These are phyloP conservation scores for Suillus discolor DNA, from an alignment of 768 basidiomycete species.

Conservation along the genomic window DNA sequence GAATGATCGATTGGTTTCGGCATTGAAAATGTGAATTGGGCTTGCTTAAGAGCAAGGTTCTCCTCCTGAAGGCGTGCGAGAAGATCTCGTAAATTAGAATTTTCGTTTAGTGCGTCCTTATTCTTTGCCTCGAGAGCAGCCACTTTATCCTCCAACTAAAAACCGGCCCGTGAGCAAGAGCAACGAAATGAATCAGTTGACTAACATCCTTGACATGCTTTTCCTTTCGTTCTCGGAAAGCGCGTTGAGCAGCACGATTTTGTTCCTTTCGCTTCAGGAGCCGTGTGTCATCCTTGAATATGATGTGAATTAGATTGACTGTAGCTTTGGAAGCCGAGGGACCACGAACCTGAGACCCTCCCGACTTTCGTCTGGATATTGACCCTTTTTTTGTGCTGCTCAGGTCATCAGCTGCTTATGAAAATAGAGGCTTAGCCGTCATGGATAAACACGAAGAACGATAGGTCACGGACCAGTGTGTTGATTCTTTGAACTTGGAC, in stretches of 20 bases:
- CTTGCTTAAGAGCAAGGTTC: constrained; percentile 79
- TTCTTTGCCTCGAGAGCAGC: constrained; percentile 85
- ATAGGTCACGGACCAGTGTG: constrained; percentile 53
- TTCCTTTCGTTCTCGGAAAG: constrained; percentile 96
- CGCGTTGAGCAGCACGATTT: constrained; percentile 95
- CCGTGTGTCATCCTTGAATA: constrained; percentile 65
- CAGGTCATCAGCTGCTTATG: constrained; percentile 25
- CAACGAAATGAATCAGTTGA: constrained; percentile 18
- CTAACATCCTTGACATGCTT: constrained; percentile 95
- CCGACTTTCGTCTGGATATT: constrained; percentile 42
- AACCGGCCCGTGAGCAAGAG: background rate
- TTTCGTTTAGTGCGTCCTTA: constrained; percentile 70
- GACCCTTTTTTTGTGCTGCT: constrained; percentile 28
- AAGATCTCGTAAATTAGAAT: constrained; percentile 87
- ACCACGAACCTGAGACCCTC: constrained; percentile 37
- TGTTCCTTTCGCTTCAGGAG: constrained; percentile 93
- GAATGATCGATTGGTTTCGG: constrained; percentile 42
- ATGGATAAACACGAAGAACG: background rate
- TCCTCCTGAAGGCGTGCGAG: constrained; percentile 84
- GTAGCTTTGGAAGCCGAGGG: background rate
- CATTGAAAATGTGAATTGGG: constrained; percentile 82
- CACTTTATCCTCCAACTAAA: constrained; percentile 88
- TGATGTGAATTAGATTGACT: constrained; percentile 9
- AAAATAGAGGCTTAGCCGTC: background rate
- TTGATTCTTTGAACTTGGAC: constrained; percentile 66